Evolutionary conservation across 192 early-diverging fungal genomes (phyloP), one percentile per base, ranked within the genome.

Genomic region (Chytriomyces sp.): DNA sequence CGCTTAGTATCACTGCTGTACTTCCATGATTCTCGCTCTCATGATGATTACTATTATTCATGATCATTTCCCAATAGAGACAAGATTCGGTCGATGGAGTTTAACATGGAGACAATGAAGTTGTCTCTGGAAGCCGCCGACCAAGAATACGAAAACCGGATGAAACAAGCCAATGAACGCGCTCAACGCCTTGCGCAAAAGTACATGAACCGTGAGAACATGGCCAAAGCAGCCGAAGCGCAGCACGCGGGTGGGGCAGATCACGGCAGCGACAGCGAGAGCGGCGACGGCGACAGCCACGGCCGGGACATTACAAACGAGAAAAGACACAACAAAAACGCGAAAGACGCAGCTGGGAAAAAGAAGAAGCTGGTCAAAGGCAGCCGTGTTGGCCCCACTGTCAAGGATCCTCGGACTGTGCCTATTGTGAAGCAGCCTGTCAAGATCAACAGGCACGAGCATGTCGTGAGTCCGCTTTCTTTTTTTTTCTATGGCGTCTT

Each of bases 121-220:
- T 61, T 57, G 5, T 64, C 62, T 10, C 80, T 83, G 24, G 78
- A 67, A 1, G 71, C 69, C 46, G 70, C 71, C 28, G 47, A 77
- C 62, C 72, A 61, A 20, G 82, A 80, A 18, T 82, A 80, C 68
- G 82, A 82, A 66, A 44, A 53, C 13, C 60, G 72, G 11, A 66
- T 85, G 45, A 49, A 77, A 45, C 49, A 57, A 13, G 77, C 81
- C 6, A 77, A 84, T 20, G 83, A 86, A 45, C 81, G 83, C 6
- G 78, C 78, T 7, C 85, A 86, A 61, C 73, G 82, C 5, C 78
- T 86, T 11, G 85, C 85, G 8, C 79, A 69, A 63, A 84, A 84
- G 57, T 86, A 82, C 48, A 69, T 79, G 61, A 61, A 74, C 66
- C 64, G 75, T 65, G 11, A 76, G 69, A 83, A 85, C 66, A 84